Conservation (phyloP, 192 early-diverging fungal genomes). For the Backusella psychrophila region DNA sequence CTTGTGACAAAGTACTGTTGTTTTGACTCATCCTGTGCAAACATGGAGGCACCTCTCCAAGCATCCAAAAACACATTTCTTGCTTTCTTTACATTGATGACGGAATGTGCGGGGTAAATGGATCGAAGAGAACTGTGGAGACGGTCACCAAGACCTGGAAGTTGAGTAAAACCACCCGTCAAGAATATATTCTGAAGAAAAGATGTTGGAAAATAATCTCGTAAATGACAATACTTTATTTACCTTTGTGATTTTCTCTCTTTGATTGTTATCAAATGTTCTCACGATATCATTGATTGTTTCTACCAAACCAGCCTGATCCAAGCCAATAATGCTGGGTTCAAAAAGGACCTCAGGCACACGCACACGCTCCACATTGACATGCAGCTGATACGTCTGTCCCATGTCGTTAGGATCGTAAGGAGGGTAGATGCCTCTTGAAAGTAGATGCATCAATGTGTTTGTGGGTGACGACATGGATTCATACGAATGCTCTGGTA, state of each 20-base stretch:
- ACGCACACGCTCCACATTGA: constrained; percentile 88
- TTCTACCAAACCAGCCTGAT: constrained; percentile 88
- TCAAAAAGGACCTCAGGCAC: constrained; percentile 93
- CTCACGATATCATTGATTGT: constrained; percentile 64
- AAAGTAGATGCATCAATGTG: constrained; percentile 72
- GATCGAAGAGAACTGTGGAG: constrained; percentile 59
- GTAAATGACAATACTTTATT: background rate
- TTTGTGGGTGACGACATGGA: constrained; percentile 62
- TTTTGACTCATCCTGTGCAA: constrained; percentile 47
- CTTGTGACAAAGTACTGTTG: constrained; percentile 55
- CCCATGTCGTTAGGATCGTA: constrained; percentile 64
- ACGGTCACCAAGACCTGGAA: constrained; percentile 64
- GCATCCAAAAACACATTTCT: constrained; percentile 74
- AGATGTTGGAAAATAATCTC: background rate
- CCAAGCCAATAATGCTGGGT: constrained; percentile 79
- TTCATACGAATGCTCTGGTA: constrained; percentile 69
- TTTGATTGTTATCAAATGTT: constrained; percentile 46
- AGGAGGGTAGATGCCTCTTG: constrained; percentile 55
- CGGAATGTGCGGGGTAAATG: constrained; percentile 59
- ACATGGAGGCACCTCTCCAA: constrained; percentile 83
- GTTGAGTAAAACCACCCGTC: constrained; percentile 73
- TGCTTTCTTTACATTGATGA: constrained; percentile 56
- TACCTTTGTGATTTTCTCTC: constrained; percentile 53
- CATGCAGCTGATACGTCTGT: constrained; percentile 78
- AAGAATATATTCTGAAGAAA: constrained; percentile 62